phyloP scores from a whole-genome alignment of 2,329 filamentous ascomycete genomes.

The Scedosporium aurantiacum region DNA sequence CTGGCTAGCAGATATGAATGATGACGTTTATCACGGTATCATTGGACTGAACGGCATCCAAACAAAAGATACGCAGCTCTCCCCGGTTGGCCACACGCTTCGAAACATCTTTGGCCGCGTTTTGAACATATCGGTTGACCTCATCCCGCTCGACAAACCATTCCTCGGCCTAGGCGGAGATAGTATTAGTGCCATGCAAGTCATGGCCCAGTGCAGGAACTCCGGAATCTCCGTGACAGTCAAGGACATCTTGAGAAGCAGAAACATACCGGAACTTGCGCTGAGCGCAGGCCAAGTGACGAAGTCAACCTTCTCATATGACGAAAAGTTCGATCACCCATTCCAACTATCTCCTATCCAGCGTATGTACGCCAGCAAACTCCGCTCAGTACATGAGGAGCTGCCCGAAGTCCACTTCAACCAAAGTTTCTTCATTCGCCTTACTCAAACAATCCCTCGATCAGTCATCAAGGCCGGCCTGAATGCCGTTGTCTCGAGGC shows the following conservation, averaged over 20 bases:
- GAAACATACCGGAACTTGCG: slow-evolving; percentile 18
- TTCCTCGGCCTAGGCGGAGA: slow-evolving; percentile 32
- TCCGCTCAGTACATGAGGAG: slow-evolving; percentile 16
- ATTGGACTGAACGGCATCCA: slow-evolving; percentile 19
- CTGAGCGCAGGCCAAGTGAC: not conserved
- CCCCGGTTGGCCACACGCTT: slow-evolving; percentile 8
- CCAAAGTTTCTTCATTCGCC: slow-evolving; percentile 29
- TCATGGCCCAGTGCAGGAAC: slow-evolving; percentile 26
- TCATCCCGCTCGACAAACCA: slow-evolving; percentile 19
- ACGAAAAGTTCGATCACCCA: slow-evolving; percentile 14
- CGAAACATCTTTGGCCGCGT: slow-evolving; percentile 27
- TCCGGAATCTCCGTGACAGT: slow-evolving; percentile 19
- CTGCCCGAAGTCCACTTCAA: slow-evolving; percentile 26
- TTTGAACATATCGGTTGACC: slow-evolving; percentile 21
- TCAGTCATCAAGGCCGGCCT: slow-evolving; percentile 13
- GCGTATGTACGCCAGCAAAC: slow-evolving; percentile 26
- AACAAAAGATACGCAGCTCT: not conserved
- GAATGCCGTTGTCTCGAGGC: slow-evolving; percentile 16
- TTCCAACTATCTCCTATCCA: slow-evolving; percentile 34
- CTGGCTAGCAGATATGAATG: slow-evolving; percentile 33
- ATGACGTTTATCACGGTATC: slow-evolving; percentile 25
- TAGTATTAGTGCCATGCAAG: slow-evolving; percentile 31
- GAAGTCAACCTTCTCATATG: slow-evolving; percentile 1
- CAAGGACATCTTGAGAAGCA: slow-evolving; percentile 19
- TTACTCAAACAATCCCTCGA: slow-evolving; percentile 14